Evolutionary conservation across 768 basidiomycete species (phyloP).

Genomic region (Auriscalpium microsporum): DNA sequence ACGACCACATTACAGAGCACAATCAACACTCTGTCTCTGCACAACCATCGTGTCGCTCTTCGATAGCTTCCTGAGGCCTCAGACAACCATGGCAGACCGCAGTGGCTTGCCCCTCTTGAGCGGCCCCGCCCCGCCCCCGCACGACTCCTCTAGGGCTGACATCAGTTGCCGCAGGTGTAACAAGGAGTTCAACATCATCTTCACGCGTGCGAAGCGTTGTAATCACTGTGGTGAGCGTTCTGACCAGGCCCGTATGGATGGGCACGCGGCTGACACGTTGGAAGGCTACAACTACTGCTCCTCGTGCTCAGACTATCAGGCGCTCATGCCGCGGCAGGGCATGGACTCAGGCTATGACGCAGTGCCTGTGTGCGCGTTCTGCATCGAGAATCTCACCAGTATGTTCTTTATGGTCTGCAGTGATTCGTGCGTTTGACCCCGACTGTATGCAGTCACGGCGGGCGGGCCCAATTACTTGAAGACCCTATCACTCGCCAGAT

Average conservation of each 20-base stretch:
- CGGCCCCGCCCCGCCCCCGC: constrained; percentile 43
- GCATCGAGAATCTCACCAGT: constrained; percentile 66
- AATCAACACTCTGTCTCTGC: neutral
- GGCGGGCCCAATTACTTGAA: constrained; percentile 50
- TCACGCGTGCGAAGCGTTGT: constrained; percentile 56
- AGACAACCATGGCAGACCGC: neutral
- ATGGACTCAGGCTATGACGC: constrained; percentile 52
- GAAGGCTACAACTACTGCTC: constrained; percentile 67
- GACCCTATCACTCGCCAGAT: constrained; percentile 44
- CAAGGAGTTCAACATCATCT: constrained; percentile 63
- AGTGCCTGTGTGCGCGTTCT: constrained; percentile 62
- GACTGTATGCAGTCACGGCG: constrained; percentile 50
- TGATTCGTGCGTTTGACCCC: neutral
- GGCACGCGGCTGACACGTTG: constrained; percentile 4
- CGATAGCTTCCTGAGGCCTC: too few relatives aligned
- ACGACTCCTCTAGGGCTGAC: constrained; percentile 25
- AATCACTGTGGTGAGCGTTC: constrained; percentile 62
- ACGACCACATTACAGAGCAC: neutral
- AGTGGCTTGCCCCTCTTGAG: constrained; percentile 62
- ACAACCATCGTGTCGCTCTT: too few relatives aligned
- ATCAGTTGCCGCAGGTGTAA: constrained; percentile 58
- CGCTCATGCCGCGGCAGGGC: constrained; percentile 61
- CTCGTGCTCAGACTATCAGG: constrained; percentile 68
- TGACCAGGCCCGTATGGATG: neutral
- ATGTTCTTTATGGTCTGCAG: constrained; percentile 3